Base-by-base conservation (phyloP, 768 basidiomycete species). In the Termitomyces eurrhizus region DNA sequence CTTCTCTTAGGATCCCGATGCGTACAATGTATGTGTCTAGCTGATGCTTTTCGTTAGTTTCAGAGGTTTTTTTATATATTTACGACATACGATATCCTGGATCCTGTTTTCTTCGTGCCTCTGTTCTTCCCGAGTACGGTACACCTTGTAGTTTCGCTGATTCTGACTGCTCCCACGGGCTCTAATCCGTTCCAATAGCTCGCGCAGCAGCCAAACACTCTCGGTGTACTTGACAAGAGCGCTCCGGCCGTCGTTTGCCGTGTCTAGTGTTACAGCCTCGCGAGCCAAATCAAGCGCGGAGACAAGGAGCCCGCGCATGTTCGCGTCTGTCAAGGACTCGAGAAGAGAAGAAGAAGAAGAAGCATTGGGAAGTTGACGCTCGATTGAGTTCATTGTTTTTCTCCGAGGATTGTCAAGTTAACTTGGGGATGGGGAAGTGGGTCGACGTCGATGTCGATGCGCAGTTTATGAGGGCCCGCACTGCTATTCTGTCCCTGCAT, bases 191-290 rank as follows among this genome's bases (percentile, higher is more conserved):
- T 56, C 39, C 58, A 65, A 54, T n/a, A 62, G 41, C 35, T 65
- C 64, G n/a, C 54, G 58, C 8, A 65, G 51, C 3, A 62, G 39
- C 58, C 51, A 50, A 16, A 60, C 64, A n/a, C 64, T 65, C 48
- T 65, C 58, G 1, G 35, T 52, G 49, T 65, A 65, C 42, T 59
- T 58, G 32, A 4, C 13, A 3, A 64, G 37, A 12, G 63, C 63
- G 32, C 7, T 26, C 11, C 29, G 46, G 16, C 49, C 37, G 1
- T 64, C 35, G 16, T 58, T 33, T 1, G 37, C 29, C 2, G 57
- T 52, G 45, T 64, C 63, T 16, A 64, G 50, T 12, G 29, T 26
- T 4, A 64, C 63, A 1, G 63, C 63, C 45, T 64, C 57, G 11
- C 52, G 60, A 4, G 63, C 63, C 21, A 56, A 32, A 24, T 56